These are phyloP conservation scores for Pugionium dolabratum DNA, from an alignment of 345 rosid species.

Conservation along the genomic window DNA sequence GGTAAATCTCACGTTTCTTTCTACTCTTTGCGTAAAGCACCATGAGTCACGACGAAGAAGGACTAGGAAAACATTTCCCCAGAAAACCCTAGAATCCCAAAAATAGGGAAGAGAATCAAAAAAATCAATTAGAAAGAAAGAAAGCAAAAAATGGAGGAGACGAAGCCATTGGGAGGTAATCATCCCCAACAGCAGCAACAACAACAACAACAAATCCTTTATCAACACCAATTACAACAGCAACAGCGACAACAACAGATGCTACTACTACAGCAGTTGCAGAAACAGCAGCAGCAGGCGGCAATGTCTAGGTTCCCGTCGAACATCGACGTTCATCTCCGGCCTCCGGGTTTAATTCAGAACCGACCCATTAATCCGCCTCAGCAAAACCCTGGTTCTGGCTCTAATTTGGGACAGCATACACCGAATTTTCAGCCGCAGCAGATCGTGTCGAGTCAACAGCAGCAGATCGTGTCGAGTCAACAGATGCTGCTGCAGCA, in stretches of 20 bases:
- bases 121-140: not conserved
- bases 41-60: constrained; percentile 15
- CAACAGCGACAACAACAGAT: constrained; percentile 47
- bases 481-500: constrained; percentile 40
- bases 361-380: constrained; percentile 56
- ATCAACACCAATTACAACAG: constrained; percentile 45
- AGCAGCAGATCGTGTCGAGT: constrained; percentile 29
- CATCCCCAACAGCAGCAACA: constrained; percentile 34
- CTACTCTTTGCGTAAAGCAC: not conserved
- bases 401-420: constrained; percentile 41
- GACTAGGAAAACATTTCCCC: not conserved
- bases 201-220: constrained; percentile 25
- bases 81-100: constrained; percentile 24
- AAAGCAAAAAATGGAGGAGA: constrained; percentile 34
- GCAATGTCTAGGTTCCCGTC: constrained; percentile 95
- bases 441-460: constrained; percentile 33
- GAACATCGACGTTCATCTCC: constrained; percentile 85
- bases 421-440: constrained; percentile 41
- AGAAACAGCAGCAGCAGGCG: constrained; percentile 71
- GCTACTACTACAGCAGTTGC: constrained; percentile 46
- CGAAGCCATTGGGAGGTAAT: constrained; percentile 33
- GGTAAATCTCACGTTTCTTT: not conserved
- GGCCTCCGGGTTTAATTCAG: constrained; percentile 60
- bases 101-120: constrained; percentile 6
- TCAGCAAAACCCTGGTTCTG: constrained; percentile 46